Evolutionary conservation across 1,284 basidiomycete genomes (phyloP).

Genomic region (Ustilago hordei): DNA sequence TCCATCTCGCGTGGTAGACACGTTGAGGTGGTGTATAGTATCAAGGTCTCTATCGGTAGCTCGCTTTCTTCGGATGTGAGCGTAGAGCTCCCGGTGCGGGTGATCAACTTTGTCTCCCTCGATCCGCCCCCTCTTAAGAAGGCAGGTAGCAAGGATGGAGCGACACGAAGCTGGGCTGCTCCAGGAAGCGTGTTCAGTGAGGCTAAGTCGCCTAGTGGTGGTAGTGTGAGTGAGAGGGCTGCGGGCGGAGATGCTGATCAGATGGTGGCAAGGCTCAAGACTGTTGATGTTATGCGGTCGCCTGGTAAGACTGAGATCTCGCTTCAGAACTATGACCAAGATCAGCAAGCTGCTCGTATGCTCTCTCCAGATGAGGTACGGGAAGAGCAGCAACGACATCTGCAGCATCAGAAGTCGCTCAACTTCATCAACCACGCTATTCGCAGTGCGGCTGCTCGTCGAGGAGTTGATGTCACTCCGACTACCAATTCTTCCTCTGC

Average conservation of each 20-base stretch:
- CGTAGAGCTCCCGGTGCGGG: constrained; percentile 78
- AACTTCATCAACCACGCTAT: constrained; percentile 70
- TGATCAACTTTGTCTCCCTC: constrained; percentile 83
- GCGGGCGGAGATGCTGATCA: constrained; percentile 22
- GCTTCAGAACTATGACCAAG: constrained; percentile 37
- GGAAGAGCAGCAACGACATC: constrained; percentile 23
- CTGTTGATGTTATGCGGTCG: constrained; percentile 61
- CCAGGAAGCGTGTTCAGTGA: constrained; percentile 13
- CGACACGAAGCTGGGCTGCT: constrained; percentile 26
- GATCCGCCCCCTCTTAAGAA: constrained; percentile 76
- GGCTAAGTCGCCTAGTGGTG: constrained; percentile 8
- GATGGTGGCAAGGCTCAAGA: constrained; percentile 60
- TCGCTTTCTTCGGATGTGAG: constrained; percentile 77
- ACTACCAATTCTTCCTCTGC: constrained; percentile 20
- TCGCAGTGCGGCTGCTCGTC: constrained; percentile 66
- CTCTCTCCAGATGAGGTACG: constrained; percentile 30
- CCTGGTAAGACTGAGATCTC: constrained; percentile 55
- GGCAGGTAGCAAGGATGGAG: constrained; percentile 15
- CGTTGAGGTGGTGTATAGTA: constrained; percentile 82
- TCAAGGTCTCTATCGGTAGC: constrained; percentile 80
- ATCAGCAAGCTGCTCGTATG: constrained; percentile 25
- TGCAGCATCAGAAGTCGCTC: constrained; percentile 68
- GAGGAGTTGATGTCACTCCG: constrained; percentile 39
- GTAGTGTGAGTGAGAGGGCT: constrained; percentile 13
- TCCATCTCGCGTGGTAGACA: constrained; percentile 81